phyloP scores from a whole-genome alignment of 768 basidiomycete species.

The Kwoniella sp. region DNA sequence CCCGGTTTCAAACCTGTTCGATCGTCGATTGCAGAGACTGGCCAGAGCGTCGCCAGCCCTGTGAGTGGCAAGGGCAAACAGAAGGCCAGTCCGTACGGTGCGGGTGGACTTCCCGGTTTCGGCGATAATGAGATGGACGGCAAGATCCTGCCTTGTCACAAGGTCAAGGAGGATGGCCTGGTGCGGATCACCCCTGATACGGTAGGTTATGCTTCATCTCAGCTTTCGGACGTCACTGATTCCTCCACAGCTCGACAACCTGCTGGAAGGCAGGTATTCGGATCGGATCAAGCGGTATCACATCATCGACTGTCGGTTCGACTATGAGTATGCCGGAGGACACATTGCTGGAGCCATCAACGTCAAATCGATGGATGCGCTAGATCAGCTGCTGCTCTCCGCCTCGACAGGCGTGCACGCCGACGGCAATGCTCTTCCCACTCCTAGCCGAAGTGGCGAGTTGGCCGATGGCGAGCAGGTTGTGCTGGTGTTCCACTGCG shows the following conservation, averaged over 20 bases:
- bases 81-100: slow-evolving; percentile 33
- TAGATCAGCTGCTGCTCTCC: slow-evolving; percentile 73
- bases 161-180: slow-evolving; percentile 88
- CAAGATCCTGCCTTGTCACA: slow-evolving; percentile 88
- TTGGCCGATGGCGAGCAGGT: slow-evolving; percentile 61
- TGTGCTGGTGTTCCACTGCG: slow-evolving; percentile 92
- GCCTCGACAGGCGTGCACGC: slow-evolving; percentile 38
- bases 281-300: slow-evolving; percentile 64
- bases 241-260: slow-evolving; percentile 76
- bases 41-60: slow-evolving; percentile 15
- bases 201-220: slow-evolving; percentile 52
- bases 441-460: slow-evolving; percentile 63
- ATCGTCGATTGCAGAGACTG: slow-evolving; percentile 22
- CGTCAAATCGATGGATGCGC: slow-evolving; percentile 70
- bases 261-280: slow-evolving; percentile 71
- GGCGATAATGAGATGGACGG: slow-evolving; percentile 89
- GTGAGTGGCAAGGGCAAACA: slow-evolving; percentile 11
- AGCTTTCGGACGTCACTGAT: background rate
- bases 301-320: slow-evolving; percentile 94
- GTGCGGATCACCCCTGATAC: slow-evolving; percentile 81
- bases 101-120: slow-evolving; percentile 71
- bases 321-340: slow-evolving; percentile 91
- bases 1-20: slow-evolving; percentile 30
- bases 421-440: slow-evolving; percentile 50
- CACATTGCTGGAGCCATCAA: slow-evolving; percentile 90